phyloP scores from a whole-genome alignment of 2,329 filamentous ascomycete genomes.

The Neopestalotiopsis sp. region DNA sequence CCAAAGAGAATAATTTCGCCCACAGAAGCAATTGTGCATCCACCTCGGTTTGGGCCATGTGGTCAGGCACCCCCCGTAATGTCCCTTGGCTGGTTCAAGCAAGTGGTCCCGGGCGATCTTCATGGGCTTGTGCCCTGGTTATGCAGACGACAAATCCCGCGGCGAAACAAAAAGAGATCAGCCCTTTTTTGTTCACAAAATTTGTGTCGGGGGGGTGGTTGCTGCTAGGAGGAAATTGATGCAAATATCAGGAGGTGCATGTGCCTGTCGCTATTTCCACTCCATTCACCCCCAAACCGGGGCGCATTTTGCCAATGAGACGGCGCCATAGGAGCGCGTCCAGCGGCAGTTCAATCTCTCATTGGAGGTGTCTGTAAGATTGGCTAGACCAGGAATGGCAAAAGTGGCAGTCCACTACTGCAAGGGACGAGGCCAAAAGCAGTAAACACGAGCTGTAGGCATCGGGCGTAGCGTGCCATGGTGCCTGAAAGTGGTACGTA shows the following conservation, averaged over 20 bases:
- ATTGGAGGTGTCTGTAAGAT: not conserved
- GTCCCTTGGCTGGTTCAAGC: not conserved
- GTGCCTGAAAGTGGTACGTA: not conserved
- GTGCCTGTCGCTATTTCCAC: not conserved
- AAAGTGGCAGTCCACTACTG: slow-evolving; percentile 5
- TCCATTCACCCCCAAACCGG: not conserved
- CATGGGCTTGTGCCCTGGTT: slow-evolving; percentile 10
- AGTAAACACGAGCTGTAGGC: slow-evolving; percentile 13
- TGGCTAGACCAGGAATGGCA: not conserved
- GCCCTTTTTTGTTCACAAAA: not conserved
- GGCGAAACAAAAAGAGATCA: not conserved
- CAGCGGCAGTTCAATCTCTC: not conserved
- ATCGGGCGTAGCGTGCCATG: not conserved
- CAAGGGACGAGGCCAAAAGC: slow-evolving; percentile 8
- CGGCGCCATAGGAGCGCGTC: not conserved
- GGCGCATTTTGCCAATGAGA: not conserved
- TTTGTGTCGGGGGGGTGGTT: not conserved
- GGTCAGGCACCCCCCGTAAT: not conserved
- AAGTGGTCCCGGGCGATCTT: slow-evolving; percentile 12
- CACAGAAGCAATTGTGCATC: not conserved
- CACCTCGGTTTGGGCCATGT: not conserved
- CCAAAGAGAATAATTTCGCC: not conserved
- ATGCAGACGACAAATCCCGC: slow-evolving; percentile 1
- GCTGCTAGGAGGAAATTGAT: slow-evolving; percentile 1
- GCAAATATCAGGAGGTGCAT: not conserved